A percentile compares a stretch with the other conserved stretches of the same genome.
phyloP scores from a whole-genome alignment of 495 filamentous ascomycete genomes.

The Tuber microsphaerosporum region DNA sequence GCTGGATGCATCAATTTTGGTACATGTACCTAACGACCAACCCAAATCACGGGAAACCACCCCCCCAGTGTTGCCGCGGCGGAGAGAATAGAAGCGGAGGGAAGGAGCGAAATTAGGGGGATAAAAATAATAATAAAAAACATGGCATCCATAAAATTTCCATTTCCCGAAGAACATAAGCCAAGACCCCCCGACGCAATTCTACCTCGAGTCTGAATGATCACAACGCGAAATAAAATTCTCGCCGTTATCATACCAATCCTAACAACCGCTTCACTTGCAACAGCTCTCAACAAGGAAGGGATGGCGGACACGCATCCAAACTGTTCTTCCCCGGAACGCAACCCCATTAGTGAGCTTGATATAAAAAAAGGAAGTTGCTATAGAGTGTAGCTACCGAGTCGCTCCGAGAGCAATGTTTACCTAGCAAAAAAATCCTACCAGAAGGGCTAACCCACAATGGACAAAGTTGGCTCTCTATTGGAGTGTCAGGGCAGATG shows the following conservation, averaged over 20 bases:
- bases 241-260: background rate
- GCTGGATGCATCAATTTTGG: background rate
- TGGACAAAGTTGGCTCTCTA: constrained; percentile 3
- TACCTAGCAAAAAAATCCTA: constrained; percentile 13
- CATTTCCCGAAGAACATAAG: background rate
- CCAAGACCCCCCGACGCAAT: background rate
- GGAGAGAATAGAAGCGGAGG: background rate
- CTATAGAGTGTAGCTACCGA: background rate
- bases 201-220: background rate
- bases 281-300: constrained; percentile 16
- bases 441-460: background rate
- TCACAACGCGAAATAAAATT: constrained; percentile 13
- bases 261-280: constrained; percentile 3
- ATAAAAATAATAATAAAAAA: background rate
- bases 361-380: background rate
- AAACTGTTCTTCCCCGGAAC: background rate
- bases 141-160: background rate
- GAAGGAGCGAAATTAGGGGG: constrained; percentile 3
- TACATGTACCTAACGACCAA: background rate
- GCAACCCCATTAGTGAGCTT: too few species aligned
- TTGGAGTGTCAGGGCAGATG: constrained; percentile 11
- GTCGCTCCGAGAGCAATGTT: constrained; percentile 7
- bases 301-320: constrained; percentile 6
- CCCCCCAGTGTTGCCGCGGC: background rate
- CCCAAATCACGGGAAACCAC: background rate